Conservation (phyloP, 805 yeast genomes). For the Pichia eremophila region DNA sequence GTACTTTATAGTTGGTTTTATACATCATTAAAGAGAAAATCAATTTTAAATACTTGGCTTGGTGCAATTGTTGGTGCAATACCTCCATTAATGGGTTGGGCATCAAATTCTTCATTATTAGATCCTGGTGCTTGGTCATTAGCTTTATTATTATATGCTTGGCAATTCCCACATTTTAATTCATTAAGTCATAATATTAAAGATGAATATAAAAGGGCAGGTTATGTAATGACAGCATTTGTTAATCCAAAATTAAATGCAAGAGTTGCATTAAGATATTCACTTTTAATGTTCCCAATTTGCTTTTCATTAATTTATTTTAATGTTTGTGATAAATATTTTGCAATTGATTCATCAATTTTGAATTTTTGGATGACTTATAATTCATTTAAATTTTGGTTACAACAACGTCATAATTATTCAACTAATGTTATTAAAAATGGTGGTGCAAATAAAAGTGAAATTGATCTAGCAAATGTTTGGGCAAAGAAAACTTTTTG, state of each 20-base stretch:
- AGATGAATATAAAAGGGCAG: slow-evolving; percentile 83
- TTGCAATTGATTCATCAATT: slow-evolving; percentile 70
- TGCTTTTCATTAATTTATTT: slow-evolving; percentile 75
- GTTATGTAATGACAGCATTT: slow-evolving; percentile 96
- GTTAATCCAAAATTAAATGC: slow-evolving; percentile 89
- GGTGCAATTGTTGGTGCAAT: slow-evolving; percentile 99
- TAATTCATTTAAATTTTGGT: slow-evolving; percentile 77
- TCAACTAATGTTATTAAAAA: slow-evolving; percentile 24
- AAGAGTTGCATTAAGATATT: slow-evolving; percentile 83
- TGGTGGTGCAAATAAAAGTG: slow-evolving; percentile 43
- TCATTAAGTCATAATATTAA: slow-evolving; percentile 81
- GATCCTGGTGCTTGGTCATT: slow-evolving; percentile 95
- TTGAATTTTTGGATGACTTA: slow-evolving; percentile 81
- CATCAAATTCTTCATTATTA: slow-evolving; percentile 67
- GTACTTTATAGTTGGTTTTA: slow-evolving; percentile 82
- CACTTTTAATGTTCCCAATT: slow-evolving; percentile 87
- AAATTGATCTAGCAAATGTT: slow-evolving; percentile 46
- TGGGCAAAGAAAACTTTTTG: slow-evolving; percentile 84
- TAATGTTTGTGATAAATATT: slow-evolving; percentile 74
- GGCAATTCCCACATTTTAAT: slow-evolving; percentile 99
- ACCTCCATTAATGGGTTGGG: slow-evolving; percentile 99
- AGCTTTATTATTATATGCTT: slow-evolving; percentile 82
- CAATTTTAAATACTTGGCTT: slow-evolving; percentile 92
- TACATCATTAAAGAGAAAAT: slow-evolving; percentile 78
- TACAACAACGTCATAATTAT: slow-evolving; percentile 62